A percentile compares a stretch with the other conserved stretches of the same genome.
Conservation (phyloP, 331 rosid species). For the Saraca asoca region DNA sequence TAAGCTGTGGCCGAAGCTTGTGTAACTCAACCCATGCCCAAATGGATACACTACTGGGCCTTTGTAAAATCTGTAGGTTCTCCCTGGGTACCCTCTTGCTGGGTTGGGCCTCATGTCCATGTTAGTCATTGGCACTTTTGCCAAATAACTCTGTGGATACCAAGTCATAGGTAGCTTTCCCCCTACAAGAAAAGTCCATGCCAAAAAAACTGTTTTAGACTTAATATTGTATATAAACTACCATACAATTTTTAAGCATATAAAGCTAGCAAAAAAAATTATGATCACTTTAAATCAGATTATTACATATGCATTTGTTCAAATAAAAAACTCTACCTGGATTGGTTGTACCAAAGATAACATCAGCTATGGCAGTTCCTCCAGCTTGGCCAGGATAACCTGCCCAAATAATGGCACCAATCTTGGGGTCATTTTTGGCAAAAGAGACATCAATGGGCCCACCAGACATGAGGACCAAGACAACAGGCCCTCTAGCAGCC, state of each 20-base stretch:
- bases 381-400: conserved; percentile 75
- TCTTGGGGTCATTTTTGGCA: conserved; percentile 44
- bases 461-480: conserved; percentile 59
- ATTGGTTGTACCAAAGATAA: conserved; percentile 52
- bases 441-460: conserved; percentile 60
- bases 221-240: too few relatives aligned
- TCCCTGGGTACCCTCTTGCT: conserved; percentile 74
- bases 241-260: too few relatives aligned
- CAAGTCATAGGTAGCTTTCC: conserved; percentile 91
- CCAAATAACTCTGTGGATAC: conserved; percentile 72
- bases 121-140: conserved; percentile 75
- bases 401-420: conserved; percentile 57
- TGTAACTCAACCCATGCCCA: conserved; percentile 79
- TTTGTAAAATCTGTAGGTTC: conserved; percentile 87
- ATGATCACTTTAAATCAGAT: too few relatives aligned
- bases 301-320: too few relatives aligned
- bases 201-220: too few relatives aligned
- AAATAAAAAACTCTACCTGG: conserved; percentile 40
- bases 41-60: conserved; percentile 88
- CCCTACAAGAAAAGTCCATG: conserved; percentile 41
- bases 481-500: conserved; percentile 55
- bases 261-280: too few relatives aligned
- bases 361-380: conserved; percentile 64
- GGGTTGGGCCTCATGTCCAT: conserved; percentile 77
- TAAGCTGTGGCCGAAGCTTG: conserved; percentile 50